Conservation (phyloP, 1,139 yeast genomes). For the Saccharomyces hybrid region DNA sequence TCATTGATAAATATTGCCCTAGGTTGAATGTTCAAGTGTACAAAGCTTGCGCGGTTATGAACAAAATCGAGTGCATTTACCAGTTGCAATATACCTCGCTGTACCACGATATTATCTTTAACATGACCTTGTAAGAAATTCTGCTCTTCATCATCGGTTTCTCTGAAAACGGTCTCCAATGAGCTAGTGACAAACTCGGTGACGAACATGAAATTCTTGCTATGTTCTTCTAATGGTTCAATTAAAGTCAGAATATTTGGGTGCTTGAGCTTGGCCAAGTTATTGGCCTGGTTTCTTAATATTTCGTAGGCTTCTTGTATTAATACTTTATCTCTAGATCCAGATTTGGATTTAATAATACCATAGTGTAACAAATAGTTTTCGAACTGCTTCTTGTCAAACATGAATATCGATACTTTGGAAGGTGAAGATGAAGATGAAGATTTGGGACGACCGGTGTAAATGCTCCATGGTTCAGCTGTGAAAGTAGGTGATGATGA, state of each 20-base stretch:
- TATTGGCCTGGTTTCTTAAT: constrained; percentile 52
- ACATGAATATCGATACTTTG: constrained; percentile 77
- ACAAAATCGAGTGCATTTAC: constrained; percentile 75
- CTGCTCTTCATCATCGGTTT: constrained; percentile 25
- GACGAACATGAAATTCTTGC: constrained; percentile 71
- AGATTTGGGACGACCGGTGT: constrained; percentile 67
- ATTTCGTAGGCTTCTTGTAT: constrained; percentile 40
- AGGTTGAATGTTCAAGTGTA: constrained; percentile 78
- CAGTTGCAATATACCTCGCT: constrained; percentile 76
- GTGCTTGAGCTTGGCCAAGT: constrained; percentile 74
- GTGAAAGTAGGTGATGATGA: constrained; percentile 68
- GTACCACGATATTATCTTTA: constrained; percentile 64
- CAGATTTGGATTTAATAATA: constrained; percentile 34
- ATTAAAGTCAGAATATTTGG: constrained; percentile 77
- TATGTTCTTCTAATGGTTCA: constrained; percentile 85
- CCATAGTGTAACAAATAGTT: constrained; percentile 47
- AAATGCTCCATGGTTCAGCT: constrained; percentile 80
- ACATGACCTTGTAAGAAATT: constrained; percentile 24
- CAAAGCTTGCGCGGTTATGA: constrained; percentile 66
- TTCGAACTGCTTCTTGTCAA: constrained; percentile 76
- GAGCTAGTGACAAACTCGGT: constrained; percentile 68
- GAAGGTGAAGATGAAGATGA: constrained; percentile 15
- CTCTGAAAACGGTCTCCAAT: constrained; percentile 38
- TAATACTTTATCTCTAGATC: constrained; percentile 30
- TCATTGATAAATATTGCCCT: constrained; percentile 66